A percentile compares a stretch with the other conserved stretches of the same genome.
These are phyloP conservation scores for Alternaria panax DNA, from an alignment of 2,329 filamentous ascomycete species.

Conservation along the genomic window DNA sequence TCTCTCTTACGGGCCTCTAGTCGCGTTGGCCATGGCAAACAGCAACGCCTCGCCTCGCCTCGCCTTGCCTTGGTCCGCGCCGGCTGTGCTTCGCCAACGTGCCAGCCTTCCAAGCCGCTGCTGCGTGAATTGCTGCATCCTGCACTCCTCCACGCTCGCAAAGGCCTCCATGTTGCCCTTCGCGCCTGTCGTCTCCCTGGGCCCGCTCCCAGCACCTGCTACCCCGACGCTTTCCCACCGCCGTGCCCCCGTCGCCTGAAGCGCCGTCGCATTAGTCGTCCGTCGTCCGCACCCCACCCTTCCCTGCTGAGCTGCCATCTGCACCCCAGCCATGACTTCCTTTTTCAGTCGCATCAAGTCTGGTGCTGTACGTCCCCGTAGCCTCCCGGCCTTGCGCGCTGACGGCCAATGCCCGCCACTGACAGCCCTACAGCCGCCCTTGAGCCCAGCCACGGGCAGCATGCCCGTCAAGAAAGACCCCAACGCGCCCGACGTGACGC, in stretches of 20 bases:
- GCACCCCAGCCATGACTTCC: slow-evolving; percentile 54
- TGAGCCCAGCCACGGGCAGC: slow-evolving; percentile 55
- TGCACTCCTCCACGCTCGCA: slow-evolving; percentile 8
- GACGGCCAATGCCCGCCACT: slow-evolving; percentile 31
- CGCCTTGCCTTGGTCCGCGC: slow-evolving; percentile 11
- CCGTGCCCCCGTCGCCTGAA: slow-evolving; percentile 17
- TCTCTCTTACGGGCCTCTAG: slow-evolving; percentile 2
- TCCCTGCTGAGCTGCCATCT: slow-evolving; percentile 19
- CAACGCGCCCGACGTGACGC: slow-evolving; percentile 63
- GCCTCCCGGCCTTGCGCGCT: slow-evolving; percentile 6
- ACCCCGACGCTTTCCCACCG: slow-evolving; percentile 11
- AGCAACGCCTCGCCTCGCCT: slow-evolving; percentile 13
- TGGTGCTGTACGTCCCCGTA: slow-evolving; percentile 52
- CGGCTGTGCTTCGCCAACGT: slow-evolving; percentile 16
- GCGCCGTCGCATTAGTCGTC: slow-evolving; percentile 11
- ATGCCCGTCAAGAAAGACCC: slow-evolving; percentile 66
- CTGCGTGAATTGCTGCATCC: slow-evolving; percentile 12
- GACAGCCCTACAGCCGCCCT: slow-evolving; percentile 52
- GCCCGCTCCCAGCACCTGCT: slow-evolving; percentile 18
- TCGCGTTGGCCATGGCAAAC: slow-evolving; percentile 8
- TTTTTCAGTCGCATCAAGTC: slow-evolving; percentile 64
- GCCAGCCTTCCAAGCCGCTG: slow-evolving; percentile 11
- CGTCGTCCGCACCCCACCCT: slow-evolving; percentile 15
- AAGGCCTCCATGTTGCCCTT: slow-evolving; percentile 19
- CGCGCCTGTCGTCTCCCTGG: slow-evolving; percentile 3